Evolutionary conservation across 225 moss, liverwort and hornwort genomes (phyloP).

Genomic region (Pseudoscleropodium purum): DNA sequence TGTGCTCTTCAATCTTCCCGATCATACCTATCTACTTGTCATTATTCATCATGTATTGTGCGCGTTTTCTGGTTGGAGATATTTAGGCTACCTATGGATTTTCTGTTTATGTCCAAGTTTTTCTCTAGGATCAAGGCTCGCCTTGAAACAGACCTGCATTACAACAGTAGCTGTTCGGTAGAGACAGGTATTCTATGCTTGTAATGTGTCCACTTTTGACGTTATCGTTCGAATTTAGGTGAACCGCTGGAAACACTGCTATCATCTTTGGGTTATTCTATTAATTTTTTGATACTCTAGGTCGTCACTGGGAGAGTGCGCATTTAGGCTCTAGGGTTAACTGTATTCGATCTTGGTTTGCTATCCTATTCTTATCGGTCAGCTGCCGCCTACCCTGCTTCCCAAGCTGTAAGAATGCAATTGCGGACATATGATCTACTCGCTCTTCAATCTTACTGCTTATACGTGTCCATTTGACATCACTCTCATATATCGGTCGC

Average conservation of each 20-base stretch:
- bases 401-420: neutral
- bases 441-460: neutral
- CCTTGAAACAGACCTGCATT: conserved; percentile 86
- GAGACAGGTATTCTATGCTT: conserved; percentile 37
- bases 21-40: neutral
- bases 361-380: neutral
- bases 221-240: neutral
- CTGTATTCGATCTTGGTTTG: neutral
- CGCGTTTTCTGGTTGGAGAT: neutral
- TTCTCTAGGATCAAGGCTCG: conserved; percentile 86
- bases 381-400: neutral
- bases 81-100: neutral
- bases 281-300: neutral
- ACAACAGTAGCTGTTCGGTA: conserved; percentile 45
- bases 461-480: neutral
- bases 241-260: neutral
- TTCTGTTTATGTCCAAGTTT: conserved; percentile 84
- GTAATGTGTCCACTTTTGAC: neutral
- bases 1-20: neutral
- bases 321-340: conserved; percentile 11
- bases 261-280: neutral
- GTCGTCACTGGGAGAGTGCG: neutral
- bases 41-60: neutral
- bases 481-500: neutral
- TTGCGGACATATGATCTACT: neutral